A percentile compares a stretch with the other conserved stretches of the same genome.
Conservation (phyloP, 164 flowering plant species). For the Vitis amurensis region DNA sequence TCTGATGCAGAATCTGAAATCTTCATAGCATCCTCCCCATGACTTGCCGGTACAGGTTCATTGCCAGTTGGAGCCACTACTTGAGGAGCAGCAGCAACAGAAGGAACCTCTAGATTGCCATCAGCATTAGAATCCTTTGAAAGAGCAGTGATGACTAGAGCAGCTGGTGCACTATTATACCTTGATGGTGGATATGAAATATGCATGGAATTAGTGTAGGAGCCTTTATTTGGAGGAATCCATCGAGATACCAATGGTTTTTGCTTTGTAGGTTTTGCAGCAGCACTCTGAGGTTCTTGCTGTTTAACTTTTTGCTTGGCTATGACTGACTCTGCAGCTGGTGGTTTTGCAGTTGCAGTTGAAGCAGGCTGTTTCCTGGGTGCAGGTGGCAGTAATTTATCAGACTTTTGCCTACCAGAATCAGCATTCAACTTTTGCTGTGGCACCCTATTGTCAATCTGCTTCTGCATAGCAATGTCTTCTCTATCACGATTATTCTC, state of each 20-base stretch:
- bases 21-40: constrained; percentile 12
- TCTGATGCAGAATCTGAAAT: constrained; percentile 18
- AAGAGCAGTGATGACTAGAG: constrained; percentile 34
- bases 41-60: constrained; percentile 3
- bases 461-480: constrained; percentile 19
- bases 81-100: constrained; percentile 16
- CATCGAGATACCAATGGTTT: constrained; percentile 54
- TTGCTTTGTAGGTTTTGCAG: constrained; percentile 48
- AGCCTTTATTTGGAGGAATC: constrained; percentile 64
- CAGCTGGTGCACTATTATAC: constrained; percentile 74
- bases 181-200: constrained; percentile 69
- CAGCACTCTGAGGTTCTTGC: constrained; percentile 37
- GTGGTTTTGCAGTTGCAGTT: constrained; percentile 32
- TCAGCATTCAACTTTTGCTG: constrained; percentile 27
- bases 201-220: constrained; percentile 55
- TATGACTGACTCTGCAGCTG: constrained; percentile 32
- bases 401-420: constrained; percentile 32
- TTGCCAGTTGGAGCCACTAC: constrained; percentile 20
- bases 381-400: constrained; percentile 28
- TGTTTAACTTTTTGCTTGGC: constrained; percentile 42
- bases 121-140: constrained; percentile 35
- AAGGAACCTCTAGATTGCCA: constrained; percentile 23
- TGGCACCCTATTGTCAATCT: constrained; percentile 22
- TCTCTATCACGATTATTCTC: constrained; percentile 28
- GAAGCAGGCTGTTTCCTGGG: constrained; percentile 32